Evolutionary conservation across 176 grass and related monocot species (phyloP), one percentile per base, ranked within the genome.

Genomic region (Ensete ventricosum): DNA sequence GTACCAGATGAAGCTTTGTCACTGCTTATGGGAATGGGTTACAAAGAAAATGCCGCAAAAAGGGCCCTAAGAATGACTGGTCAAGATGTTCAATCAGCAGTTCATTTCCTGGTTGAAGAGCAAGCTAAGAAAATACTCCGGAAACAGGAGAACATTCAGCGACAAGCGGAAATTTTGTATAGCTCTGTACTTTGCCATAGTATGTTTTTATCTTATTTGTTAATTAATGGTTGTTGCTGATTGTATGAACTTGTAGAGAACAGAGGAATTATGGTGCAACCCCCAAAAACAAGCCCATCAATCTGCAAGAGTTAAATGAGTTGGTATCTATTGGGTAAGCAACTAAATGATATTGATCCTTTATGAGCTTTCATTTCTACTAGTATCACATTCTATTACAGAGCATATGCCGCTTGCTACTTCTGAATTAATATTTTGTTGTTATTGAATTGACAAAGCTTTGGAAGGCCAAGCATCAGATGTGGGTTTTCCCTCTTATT

Each of bases 1-100:
- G 88, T 98, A 65, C 82, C 95, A 26, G 95, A 98, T 71, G 95
- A 98, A 89, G 90, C 90, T 78, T 89, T 98, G 81, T 76, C 84
- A 74, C 83, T 93, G 68, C 67, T 93, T 82, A 79, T 85, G 84
- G 84, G 87, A 55, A 98, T 98, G 95, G 95, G 90, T 26, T 98
- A 93, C 21, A 86, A 83, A 82, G 82, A 79, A 62, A 73, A 59
- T 34, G 78, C 79, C 20, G 91, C 95, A 72, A 98, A 98, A 81
- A 91, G 88, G 78, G 95, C 90, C 48, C 71, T 98, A 85, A 89
- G 87, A 81, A 80, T 98, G 82, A 91, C 88, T 69, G 86, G 95
- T 62, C 89, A 93, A 80, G 88, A 93, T 83, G 78, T 98, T 53
- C 95, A 93, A 74, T 73, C 73, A 62, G 92, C 95, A 77, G 88